Percentiles rank a stretch among this genome's conserved stretches.
Conservation (phyloP, 768 basidiomycete genomes). For the Tulasnella sp. region DNA sequence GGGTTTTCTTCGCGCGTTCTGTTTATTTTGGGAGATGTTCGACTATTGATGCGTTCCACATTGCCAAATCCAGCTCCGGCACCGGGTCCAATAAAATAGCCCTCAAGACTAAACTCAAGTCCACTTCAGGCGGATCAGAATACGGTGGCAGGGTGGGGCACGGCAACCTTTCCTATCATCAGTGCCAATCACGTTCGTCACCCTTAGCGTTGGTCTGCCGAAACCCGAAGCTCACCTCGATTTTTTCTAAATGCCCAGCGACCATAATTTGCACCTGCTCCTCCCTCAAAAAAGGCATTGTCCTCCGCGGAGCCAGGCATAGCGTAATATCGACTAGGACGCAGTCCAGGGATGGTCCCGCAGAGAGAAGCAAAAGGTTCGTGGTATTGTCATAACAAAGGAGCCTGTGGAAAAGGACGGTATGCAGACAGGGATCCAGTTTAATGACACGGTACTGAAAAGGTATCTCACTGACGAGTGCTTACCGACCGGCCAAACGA, state of each 20-base stretch:
- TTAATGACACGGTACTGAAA: neutral
- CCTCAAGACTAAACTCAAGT: neutral
- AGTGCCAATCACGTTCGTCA: neutral
- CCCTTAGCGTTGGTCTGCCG: neutral
- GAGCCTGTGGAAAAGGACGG: neutral
- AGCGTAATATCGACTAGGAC: conserved; percentile 13
- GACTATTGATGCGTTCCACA: conserved; percentile 23
- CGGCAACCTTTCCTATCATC: neutral
- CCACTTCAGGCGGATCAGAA: conserved; percentile 20
- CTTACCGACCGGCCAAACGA: conserved; percentile 24
- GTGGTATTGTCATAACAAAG: conserved; percentile 23
- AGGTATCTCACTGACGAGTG: neutral
- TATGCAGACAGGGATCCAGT: neutral
- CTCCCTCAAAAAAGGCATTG: conserved; percentile 8
- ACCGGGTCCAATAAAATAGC: conserved; percentile 22
- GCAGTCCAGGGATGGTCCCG: neutral
- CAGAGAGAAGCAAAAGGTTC: conserved; percentile 10
- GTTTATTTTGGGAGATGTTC: neutral
- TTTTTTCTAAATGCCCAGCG: conserved; percentile 12
- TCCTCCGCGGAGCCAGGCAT: conserved; percentile 1
- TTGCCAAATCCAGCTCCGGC: conserved; percentile 19
- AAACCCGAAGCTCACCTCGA: neutral
- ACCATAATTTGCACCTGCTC: conserved; percentile 27
- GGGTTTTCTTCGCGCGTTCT: neutral
- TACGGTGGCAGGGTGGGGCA: conserved; percentile 3